Conservation (phyloP, 805 yeast genomes). For the Yamadazyma philogaea region DNA sequence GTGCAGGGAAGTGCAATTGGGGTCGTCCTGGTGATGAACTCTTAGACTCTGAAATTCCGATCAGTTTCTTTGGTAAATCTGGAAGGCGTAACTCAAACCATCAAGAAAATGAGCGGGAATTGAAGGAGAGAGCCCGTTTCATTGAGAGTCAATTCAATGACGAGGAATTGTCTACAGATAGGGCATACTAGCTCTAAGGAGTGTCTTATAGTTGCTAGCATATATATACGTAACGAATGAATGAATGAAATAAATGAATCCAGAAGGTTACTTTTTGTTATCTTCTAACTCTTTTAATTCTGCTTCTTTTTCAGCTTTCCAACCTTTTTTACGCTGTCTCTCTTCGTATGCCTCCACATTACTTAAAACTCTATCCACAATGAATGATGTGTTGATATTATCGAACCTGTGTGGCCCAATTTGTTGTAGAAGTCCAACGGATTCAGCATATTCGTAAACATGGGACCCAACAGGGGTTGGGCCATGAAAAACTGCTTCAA, state of each 20-base stretch:
- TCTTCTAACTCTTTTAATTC: slow-evolving; percentile 24
- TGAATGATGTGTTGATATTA: slow-evolving; percentile 64
- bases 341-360: slow-evolving; percentile 73
- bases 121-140: slow-evolving; percentile 16
- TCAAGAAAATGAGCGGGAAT: slow-evolving; percentile 27
- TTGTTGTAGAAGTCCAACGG: slow-evolving; percentile 34
- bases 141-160: slow-evolving; percentile 4
- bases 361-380: slow-evolving; percentile 69
- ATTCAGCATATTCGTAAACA: slow-evolving; percentile 37
- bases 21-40: slow-evolving; percentile 80
- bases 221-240: neutral
- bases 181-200: no score
- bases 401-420: slow-evolving; percentile 57
- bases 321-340: slow-evolving; percentile 83
- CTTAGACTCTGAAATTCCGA: slow-evolving; percentile 51
- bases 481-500: slow-evolving; percentile 52
- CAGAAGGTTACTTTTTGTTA: neutral
- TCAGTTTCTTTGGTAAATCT: slow-evolving; percentile 20
- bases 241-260: neutral
- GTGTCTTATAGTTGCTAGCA: neutral
- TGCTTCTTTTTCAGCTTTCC: slow-evolving; percentile 55
- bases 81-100: slow-evolving; percentile 42
- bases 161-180: neutral
- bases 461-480: slow-evolving; percentile 41
- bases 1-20: slow-evolving; percentile 88